Conservation (phyloP, 371 early-diverging fungal genomes). For the Sporodiniella umbellata region DNA sequence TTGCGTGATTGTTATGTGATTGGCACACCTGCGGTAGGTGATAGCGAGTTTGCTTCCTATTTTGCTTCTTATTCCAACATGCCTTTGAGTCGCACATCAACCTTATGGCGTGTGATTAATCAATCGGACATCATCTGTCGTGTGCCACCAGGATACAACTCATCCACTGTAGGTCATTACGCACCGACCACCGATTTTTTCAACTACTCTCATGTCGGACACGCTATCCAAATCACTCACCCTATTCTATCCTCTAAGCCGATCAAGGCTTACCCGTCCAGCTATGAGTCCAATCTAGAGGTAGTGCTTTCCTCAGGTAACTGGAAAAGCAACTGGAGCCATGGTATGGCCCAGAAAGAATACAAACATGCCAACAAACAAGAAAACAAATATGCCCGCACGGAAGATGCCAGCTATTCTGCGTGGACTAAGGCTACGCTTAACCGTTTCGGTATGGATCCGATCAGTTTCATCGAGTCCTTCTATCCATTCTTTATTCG, state of each 20-base stretch:
- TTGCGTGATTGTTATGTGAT: conserved; percentile 43
- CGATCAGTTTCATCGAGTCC: conserved; percentile 20
- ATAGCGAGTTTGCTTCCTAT: conserved; percentile 38
- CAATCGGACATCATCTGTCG: conserved; percentile 28
- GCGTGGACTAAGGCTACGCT: neutral
- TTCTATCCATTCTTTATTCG: conserved; percentile 28
- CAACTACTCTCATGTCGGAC: conserved; percentile 42
- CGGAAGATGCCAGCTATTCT: neutral
- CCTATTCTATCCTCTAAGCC: conserved; percentile 16
- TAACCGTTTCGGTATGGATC: conserved; percentile 6
- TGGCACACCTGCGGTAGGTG: conserved; percentile 46
- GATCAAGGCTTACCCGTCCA: conserved; percentile 24
- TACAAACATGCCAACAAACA: neutral
- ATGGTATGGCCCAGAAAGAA: neutral
- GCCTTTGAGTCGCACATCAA: conserved; percentile 15
- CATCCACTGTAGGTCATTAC: conserved; percentile 18
- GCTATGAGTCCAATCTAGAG: conserved; percentile 19
- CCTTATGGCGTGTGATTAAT: conserved; percentile 39
- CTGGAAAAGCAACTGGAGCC: neutral
- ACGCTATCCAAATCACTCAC: conserved; percentile 28
- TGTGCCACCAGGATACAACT: conserved; percentile 31
- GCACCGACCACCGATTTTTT: conserved; percentile 27
- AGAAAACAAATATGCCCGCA: neutral
- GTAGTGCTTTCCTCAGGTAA: conserved; percentile 5
- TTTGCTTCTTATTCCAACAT: conserved; percentile 33